These are phyloP conservation scores for Colletotrichum simmondsii DNA, from an alignment of 2,329 filamentous ascomycete genomes.

Conservation along the genomic window DNA sequence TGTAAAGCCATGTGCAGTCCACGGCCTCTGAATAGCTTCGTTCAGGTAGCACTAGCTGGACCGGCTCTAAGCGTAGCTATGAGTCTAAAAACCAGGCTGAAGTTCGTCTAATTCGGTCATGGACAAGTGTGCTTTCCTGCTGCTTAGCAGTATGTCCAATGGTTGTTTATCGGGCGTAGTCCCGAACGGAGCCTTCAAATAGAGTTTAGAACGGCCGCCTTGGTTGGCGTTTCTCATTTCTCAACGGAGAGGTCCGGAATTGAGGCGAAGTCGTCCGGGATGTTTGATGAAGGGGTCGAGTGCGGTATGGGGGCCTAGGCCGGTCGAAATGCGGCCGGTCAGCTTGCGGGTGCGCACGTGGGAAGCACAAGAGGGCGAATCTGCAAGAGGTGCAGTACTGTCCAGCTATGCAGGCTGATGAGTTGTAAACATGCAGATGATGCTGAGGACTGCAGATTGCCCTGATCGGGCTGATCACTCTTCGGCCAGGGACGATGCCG, in stretches of 20 bases:
- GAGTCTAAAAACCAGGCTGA: neutral
- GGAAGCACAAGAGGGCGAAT: slow-evolving; percentile 1
- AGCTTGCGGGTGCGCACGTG: slow-evolving; percentile 9
- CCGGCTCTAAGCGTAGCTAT: neutral
- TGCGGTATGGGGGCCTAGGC: slow-evolving; percentile 22
- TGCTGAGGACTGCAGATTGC: neutral
- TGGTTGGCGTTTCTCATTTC: neutral
- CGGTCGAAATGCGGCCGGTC: slow-evolving; percentile 16
- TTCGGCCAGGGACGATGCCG: slow-evolving; percentile 1
- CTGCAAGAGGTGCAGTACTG: slow-evolving; percentile 23
- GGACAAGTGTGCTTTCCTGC: neutral
- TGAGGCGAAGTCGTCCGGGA: slow-evolving; percentile 18
- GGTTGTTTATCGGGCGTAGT: slow-evolving; percentile 7
- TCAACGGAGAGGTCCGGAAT: slow-evolving; percentile 16
- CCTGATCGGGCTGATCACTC: neutral
- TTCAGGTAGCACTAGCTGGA: too few species aligned
- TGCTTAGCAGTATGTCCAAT: neutral
- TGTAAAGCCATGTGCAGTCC: neutral
- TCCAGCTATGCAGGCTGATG: slow-evolving; percentile 17
- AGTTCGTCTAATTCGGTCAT: neutral
- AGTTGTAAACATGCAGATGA: neutral
- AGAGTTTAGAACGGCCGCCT: slow-evolving; percentile 13
- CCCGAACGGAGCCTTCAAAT: slow-evolving; percentile 4
- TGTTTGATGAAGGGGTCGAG: slow-evolving; percentile 27
- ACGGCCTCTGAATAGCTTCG: neutral